Conservation (phyloP, 768 basidiomycete species). For the Lentinula edodes region DNA sequence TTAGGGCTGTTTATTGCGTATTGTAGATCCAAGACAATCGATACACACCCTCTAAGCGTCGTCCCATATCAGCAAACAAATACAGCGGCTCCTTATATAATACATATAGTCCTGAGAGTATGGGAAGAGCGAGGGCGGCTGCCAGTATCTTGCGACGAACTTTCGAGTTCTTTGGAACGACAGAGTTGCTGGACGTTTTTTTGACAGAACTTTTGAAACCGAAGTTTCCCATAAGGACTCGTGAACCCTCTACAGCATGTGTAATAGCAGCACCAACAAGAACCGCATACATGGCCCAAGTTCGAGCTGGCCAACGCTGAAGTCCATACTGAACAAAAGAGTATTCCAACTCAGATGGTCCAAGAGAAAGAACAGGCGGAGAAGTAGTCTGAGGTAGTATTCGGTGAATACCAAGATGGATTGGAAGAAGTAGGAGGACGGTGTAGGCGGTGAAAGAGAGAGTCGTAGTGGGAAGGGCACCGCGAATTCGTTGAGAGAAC, state of each 20-base stretch:
- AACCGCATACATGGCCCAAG: slow-evolving; percentile 57
- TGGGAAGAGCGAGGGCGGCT: slow-evolving; percentile 38
- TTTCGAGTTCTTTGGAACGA: slow-evolving; percentile 21
- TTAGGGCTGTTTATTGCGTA: background rate
- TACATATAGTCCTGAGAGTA: slow-evolving; percentile 48
- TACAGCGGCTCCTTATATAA: slow-evolving; percentile 55
- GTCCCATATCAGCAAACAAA: slow-evolving; percentile 44
- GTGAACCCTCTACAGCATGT: slow-evolving; percentile 60
- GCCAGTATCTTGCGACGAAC: slow-evolving; percentile 14
- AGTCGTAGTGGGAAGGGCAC: slow-evolving; percentile 15
- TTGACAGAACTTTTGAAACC: background rate
- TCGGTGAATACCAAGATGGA: slow-evolving; percentile 70
- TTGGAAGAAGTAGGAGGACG: slow-evolving; percentile 51
- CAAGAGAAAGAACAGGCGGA: slow-evolving; percentile 50
- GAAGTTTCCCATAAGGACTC: slow-evolving; percentile 43
- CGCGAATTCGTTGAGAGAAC: slow-evolving; percentile 14
- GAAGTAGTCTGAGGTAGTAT: slow-evolving; percentile 39
- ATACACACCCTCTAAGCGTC: slow-evolving; percentile 49
- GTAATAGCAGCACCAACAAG: slow-evolving; percentile 50
- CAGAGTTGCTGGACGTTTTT: slow-evolving; percentile 1
- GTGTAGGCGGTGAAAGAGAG: slow-evolving; percentile 65
- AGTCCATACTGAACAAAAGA: slow-evolving; percentile 78
- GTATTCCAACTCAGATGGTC: slow-evolving; percentile 76
- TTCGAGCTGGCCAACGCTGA: slow-evolving; percentile 53
- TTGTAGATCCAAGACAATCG: slow-evolving; percentile 33